Evolutionary conservation across 2,329 filamentous ascomycete genomes (phyloP).

Genomic region (Delphinella strobiligena): DNA sequence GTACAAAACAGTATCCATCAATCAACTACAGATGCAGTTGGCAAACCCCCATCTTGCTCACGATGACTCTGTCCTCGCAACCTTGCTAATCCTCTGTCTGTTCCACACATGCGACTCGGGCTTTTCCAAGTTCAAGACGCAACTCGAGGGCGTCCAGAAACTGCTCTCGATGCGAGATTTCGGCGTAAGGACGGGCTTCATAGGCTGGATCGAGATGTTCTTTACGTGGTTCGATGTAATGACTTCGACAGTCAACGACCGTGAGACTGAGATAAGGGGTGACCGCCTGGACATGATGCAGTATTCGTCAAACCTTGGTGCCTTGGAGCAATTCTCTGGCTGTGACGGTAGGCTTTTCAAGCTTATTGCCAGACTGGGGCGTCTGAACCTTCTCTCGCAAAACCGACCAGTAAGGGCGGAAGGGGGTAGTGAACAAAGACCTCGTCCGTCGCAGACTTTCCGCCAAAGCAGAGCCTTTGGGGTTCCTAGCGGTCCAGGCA

Average conservation of each 20-base stretch:
- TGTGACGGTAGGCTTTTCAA: slow-evolving; percentile 82
- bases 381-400: slow-evolving; percentile 75
- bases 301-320: slow-evolving; percentile 55
- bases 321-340: slow-evolving; percentile 73
- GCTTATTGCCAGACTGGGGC: slow-evolving; percentile 69
- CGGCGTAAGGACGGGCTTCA: slow-evolving; percentile 49
- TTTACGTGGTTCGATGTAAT: slow-evolving; percentile 95
- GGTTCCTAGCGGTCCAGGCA: background rate
- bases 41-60: slow-evolving; percentile 62
- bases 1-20: slow-evolving; percentile 74
- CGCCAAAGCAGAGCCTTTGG: slow-evolving; percentile 4
- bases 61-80: slow-evolving; percentile 79
- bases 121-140: slow-evolving; percentile 83
- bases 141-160: slow-evolving; percentile 87
- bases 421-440: slow-evolving; percentile 13
- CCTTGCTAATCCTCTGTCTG: slow-evolving; percentile 75
- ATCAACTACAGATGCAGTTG: slow-evolving; percentile 71
- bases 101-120: slow-evolving; percentile 92
- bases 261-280: slow-evolving; percentile 66
- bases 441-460: slow-evolving; percentile 22
- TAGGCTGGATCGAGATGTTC: slow-evolving; percentile 81
- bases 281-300: slow-evolving; percentile 51
- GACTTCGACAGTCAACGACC: slow-evolving; percentile 81
- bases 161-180: slow-evolving; percentile 65
- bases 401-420: slow-evolving; percentile 34